Conservation (phyloP, 108 stramenopile species). For the Skeletonema costatum region DNA sequence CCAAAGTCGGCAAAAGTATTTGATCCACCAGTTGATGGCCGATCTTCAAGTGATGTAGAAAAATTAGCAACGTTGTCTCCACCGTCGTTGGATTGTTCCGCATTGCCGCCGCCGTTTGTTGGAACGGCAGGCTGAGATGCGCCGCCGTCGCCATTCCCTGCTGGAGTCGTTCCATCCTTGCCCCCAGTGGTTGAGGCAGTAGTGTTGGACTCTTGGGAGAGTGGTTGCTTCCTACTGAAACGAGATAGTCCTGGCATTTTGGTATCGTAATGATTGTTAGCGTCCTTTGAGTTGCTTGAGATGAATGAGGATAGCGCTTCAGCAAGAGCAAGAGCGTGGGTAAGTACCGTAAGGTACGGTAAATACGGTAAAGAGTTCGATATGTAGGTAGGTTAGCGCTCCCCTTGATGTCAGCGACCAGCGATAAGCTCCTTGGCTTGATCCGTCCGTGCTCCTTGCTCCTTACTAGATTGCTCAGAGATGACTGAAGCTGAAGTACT, state of each 20-base stretch:
- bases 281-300: too few species aligned
- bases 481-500: too few species aligned
- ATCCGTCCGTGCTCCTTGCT: too few species aligned
- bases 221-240: neutral
- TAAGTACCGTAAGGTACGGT: too few species aligned
- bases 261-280: too few species aligned
- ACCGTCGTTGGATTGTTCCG: neutral
- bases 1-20: neutral
- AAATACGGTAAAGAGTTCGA: too few species aligned
- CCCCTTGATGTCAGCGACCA: too few species aligned
- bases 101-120: neutral
- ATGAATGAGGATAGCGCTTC: too few species aligned
- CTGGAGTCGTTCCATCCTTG: neutral
- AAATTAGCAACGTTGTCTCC: neutral
- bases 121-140: neutral
- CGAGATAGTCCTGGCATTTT: neutral
- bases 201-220: neutral
- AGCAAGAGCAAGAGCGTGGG: too few species aligned
- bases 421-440: too few species aligned
- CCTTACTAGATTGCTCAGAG: too few species aligned
- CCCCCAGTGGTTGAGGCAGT: neutral
- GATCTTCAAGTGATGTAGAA: neutral
- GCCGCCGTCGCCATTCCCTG: neutral
- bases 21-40: neutral
- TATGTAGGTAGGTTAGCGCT: too few species aligned